Evolutionary conservation across 208 protist genomes (phyloP), one percentile per base, ranked within the genome.

Genomic region (Trypanosoma conorhini): DNA sequence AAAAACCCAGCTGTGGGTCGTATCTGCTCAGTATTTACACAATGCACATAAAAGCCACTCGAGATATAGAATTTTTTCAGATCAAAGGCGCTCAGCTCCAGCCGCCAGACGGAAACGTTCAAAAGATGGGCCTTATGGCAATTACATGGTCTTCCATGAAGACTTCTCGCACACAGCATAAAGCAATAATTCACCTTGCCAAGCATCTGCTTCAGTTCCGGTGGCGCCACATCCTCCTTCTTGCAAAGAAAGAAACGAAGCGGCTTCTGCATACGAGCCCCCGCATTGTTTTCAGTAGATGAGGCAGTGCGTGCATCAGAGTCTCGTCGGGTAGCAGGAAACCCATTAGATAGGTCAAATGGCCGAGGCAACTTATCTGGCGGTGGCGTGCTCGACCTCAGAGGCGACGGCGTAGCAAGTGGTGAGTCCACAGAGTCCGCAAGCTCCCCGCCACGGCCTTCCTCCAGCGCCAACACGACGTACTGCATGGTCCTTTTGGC

Each of bases 181-280:
- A 92, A 95, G 69, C 87, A 93, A 54, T 69, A 82, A 56, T 80
- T 80, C 48, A 93, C 68, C 65, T 93, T 89, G 63, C 82, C 89
- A 9, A 93, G 65, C 56, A 83, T 82, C 67, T 81, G 87, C 62
- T 87, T 89, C n/a, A 93, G 62, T 22, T 77, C 76, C 50, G 90
- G 90, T 24, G 90, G 85, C 46, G 76, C 64, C 1, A 95, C 81
- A 67, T 95, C 87, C 44, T 72, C 66, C 68, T 88, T 89, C 42
- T 71, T 76, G 44, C 84, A 88, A 26, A 95, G 72, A 73, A 83
- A 93, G 61, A 93, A 95, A 4, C 44, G 35, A 24, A 68, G 35
- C 21, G 1, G 26, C 22, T 61, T 58, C 15, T n/a, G n/a, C 21
- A 26, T 46, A 68, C 1, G 26, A 1, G 5, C 5, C 21, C 19